A percentile compares a stretch with the other conserved stretches of the same genome.
Evolutionary conservation across 805 yeast species (phyloP).

Genomic region (Kluyveromyces siamensis): DNA sequence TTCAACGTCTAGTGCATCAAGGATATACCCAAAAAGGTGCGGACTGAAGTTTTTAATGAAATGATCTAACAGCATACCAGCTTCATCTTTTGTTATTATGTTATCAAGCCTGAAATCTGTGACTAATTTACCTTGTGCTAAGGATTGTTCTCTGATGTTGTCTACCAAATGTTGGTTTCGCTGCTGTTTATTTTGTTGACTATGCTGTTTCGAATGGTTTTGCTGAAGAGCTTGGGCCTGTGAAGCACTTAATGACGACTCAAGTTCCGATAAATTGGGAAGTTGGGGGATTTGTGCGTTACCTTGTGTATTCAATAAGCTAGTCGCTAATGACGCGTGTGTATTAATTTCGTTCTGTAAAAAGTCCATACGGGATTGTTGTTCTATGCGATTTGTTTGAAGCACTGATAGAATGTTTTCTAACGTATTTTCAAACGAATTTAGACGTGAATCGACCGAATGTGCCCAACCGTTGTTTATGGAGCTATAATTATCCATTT

Average conservation of each 20-base stretch:
- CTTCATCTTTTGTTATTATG: constrained; percentile 30
- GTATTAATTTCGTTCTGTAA: constrained; percentile 9
- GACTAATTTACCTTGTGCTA: not conserved
- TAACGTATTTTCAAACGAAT: constrained; percentile 32
- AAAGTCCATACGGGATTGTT: constrained; percentile 11
- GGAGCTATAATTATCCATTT: not conserved
- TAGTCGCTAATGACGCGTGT: constrained; percentile 1
- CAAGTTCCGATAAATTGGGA: not conserved
- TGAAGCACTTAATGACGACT: not conserved
- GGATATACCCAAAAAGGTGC: constrained; percentile 57
- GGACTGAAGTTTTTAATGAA: constrained; percentile 51
- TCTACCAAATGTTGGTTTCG: not conserved
- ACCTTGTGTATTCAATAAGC: not conserved
- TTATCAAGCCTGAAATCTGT: constrained; percentile 29
- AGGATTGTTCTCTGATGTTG: not conserved
- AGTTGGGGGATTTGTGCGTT: not conserved
- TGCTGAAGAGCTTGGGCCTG: constrained; percentile 5
- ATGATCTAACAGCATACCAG: constrained; percentile 37
- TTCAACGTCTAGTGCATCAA: constrained; percentile 40
- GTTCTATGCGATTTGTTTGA: constrained; percentile 18
- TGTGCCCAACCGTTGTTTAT: constrained; percentile 23
- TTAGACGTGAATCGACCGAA: constrained; percentile 32
- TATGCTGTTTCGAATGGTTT: not conserved
- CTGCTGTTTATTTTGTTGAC: not conserved
- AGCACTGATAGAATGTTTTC: constrained; percentile 31